Conservation (phyloP, 108 stramenopile genomes). For the Pseudonitzschia delicatissima region DNA sequence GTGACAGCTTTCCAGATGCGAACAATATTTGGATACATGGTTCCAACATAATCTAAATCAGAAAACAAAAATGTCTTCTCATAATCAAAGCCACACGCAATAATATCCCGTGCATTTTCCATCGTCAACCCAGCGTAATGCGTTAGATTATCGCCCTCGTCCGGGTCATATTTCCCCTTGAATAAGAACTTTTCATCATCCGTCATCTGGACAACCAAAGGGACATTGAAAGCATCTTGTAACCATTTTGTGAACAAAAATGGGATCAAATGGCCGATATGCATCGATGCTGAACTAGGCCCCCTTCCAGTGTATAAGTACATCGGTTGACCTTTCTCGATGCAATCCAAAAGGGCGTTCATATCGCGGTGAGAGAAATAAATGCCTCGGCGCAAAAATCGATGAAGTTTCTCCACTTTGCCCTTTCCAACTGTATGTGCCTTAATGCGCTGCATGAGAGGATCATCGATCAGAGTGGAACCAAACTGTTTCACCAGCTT, state of each 20-base stretch:
- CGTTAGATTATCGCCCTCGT: slow-evolving; percentile 85
- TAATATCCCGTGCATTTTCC: slow-evolving; percentile 99
- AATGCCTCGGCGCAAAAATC: slow-evolving; percentile 93
- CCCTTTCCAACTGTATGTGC: slow-evolving; percentile 80
- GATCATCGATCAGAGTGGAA: slow-evolving; percentile 69
- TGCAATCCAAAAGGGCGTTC: slow-evolving; percentile 70
- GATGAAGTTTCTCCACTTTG: slow-evolving; percentile 79
- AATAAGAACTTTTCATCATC: slow-evolving; percentile 99
- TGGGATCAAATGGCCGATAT: slow-evolving; percentile 97
- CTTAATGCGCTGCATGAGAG: slow-evolving; percentile 63
- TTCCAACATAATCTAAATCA: slow-evolving; percentile 95
- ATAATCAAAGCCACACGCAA: slow-evolving; percentile 95
- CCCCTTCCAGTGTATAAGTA: slow-evolving; percentile 99
- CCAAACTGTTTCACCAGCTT: slow-evolving; percentile 95
- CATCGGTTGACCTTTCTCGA: slow-evolving; percentile 68
- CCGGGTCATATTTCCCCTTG: slow-evolving; percentile 86
- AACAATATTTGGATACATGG: slow-evolving; percentile 96
- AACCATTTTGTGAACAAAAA: slow-evolving; percentile 97
- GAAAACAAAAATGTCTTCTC: slow-evolving; percentile 89
- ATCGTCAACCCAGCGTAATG: slow-evolving; percentile 87
- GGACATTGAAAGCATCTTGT: slow-evolving; percentile 94
- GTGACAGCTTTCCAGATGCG: slow-evolving; percentile 98
- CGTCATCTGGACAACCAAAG: slow-evolving; percentile 98
- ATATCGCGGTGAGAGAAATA: slow-evolving; percentile 99
- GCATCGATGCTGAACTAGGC: slow-evolving; percentile 93